Base-by-base conservation (phyloP, 768 basidiomycete species). In the Boletus coccyginus region DNA sequence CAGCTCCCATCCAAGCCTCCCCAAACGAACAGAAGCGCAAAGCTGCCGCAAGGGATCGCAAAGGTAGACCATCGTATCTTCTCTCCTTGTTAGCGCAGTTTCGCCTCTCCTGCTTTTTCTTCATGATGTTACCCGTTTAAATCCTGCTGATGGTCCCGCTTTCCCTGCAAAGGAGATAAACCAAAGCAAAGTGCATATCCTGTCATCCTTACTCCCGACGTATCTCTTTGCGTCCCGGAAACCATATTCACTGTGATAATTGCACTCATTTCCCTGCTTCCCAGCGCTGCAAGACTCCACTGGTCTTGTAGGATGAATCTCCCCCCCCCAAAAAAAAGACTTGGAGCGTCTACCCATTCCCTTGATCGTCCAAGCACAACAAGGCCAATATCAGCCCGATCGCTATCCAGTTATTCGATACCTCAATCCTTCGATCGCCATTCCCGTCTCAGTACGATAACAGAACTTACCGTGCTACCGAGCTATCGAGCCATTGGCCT, bases 21-120 rank as follows among this genome's bases (percentile, higher is more conserved):
- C 48, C 63, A 91, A 92, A 88, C 66, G 86, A 92, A 67, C 81
- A 86, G 60, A 81, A 83, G 29, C 80, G 83, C 58, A 81, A 79
- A 64, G 77, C 80, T 45, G 75, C 78, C 47, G 86, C 85, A 27
- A 81, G 76, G 62, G 89, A 91, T 67, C 86, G 89, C 63, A 88
- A 86, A 89, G 94, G 94, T 94, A 77, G 88, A 92, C 79, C 61
- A 67, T 61, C 48, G 46, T 59, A 64, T 62, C 55, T 60, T 55
- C 44, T 65, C 49, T 43, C n/a, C 8, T 67, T 63, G 47, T 57
- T 68, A 72, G 60, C 32, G 60, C 72, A 72, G 70, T 73, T 74
- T 67, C 64, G 66, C 67, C 70, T 73, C 69, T 61, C 62, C 63
- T 44, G 42, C 57, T 51, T 68, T 64, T 55, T 68, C 68, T 70